A percentile compares a stretch with the other conserved stretches of the same genome.
Evolutionary conservation across 2,329 filamentous ascomycete genomes (phyloP).

Genomic region (Bipolaris oryzae): DNA sequence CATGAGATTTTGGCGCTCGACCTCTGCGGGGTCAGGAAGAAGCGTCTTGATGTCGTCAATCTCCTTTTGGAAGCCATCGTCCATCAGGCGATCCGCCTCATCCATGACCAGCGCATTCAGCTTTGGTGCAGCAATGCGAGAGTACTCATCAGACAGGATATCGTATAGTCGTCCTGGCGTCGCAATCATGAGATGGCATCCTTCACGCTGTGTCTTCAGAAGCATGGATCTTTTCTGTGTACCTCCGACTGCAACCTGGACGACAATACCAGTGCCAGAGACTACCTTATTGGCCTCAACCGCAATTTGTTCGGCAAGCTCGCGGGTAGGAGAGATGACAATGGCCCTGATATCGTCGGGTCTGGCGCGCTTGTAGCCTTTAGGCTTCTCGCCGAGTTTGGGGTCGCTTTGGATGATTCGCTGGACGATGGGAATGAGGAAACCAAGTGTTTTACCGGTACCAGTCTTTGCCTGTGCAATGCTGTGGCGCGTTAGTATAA

Average conservation of each 20-base stretch:
- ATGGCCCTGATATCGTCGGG: constrained; percentile 63
- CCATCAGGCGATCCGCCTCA: constrained; percentile 70
- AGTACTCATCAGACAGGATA: constrained; percentile 69
- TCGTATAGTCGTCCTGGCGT: constrained; percentile 90
- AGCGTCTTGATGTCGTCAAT: constrained; percentile 55
- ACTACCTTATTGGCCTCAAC: constrained; percentile 74
- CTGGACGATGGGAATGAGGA: constrained; percentile 85
- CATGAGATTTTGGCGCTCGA: constrained; percentile 85
- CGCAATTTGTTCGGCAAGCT: constrained; percentile 69
- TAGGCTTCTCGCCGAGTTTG: constrained; percentile 59
- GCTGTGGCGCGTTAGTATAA: constrained; percentile 30
- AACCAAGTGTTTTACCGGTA: constrained; percentile 95
- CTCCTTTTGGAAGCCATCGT: constrained; percentile 60
- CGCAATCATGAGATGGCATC: constrained; percentile 87
- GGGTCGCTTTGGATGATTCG: constrained; percentile 72
- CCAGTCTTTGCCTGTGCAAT: constrained; percentile 95
- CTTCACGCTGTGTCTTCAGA: constrained; percentile 68
- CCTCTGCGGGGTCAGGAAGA: constrained; percentile 67
- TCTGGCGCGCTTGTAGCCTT: constrained; percentile 49
- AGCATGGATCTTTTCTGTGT: constrained; percentile 77
- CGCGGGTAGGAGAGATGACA: constrained; percentile 67
- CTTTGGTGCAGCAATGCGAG: constrained; percentile 67
- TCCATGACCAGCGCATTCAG: constrained; percentile 67
- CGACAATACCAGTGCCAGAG: constrained; percentile 67
- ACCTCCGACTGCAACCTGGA: constrained; percentile 87